Evolutionary conservation across 192 early-diverging fungal genomes (phyloP).

Genomic region (Coemansia guatemalensis): DNA sequence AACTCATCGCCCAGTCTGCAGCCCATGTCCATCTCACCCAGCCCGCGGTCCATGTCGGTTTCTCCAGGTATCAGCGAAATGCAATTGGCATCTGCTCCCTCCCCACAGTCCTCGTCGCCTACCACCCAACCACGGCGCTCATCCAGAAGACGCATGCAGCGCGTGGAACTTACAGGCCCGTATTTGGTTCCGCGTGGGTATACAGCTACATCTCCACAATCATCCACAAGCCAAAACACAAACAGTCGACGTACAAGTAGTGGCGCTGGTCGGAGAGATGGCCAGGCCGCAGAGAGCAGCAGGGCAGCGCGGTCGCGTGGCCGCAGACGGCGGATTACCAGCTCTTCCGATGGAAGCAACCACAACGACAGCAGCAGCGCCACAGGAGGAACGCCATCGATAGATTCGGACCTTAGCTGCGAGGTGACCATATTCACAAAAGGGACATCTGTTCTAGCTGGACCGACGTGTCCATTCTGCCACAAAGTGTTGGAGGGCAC

Average conservation of each 20-base stretch:
- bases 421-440: conserved; percentile 27
- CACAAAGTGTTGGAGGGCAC: conserved; percentile 32
- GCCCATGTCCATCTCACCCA: not conserved
- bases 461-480: conserved; percentile 28
- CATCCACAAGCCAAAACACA: not conserved
- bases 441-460: conserved; percentile 20
- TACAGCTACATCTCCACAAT: not conserved
- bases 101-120: not conserved
- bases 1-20: not conserved
- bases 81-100: not conserved
- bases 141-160: conserved; percentile 9
- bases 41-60: too few relatives aligned
- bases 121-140: conserved; percentile 10
- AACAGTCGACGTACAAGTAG: not conserved
- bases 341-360: not conserved
- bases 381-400: conserved; percentile 2
- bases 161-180: conserved; percentile 13
- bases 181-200: not conserved
- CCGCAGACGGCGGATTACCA: conserved; percentile 3
- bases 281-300: not conserved
- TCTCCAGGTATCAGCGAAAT: not conserved
- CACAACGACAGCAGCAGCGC: conserved; percentile 8
- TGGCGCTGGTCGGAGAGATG: not conserved
- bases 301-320: not conserved
- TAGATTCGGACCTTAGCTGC: conserved; percentile 21